Conservation (phyloP, 176 grass and related monocot species). For the Oryza officinalis region DNA sequence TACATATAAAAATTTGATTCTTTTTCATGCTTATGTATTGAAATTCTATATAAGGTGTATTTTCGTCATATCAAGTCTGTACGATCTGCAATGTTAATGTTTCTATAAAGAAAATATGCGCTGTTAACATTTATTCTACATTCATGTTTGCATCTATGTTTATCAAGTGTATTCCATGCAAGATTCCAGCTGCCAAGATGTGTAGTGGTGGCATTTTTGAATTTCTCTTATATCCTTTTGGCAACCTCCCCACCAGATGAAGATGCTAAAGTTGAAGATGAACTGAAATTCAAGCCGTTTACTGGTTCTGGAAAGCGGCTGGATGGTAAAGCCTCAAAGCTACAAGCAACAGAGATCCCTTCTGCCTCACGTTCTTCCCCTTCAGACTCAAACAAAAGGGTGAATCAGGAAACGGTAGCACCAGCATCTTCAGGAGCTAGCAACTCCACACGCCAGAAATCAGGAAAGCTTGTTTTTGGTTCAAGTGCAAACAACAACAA, state of each 20-base stretch:
- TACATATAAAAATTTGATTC: neutral
- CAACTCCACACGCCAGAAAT: constrained; percentile 42
- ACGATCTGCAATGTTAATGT: neutral
- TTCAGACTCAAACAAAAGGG: constrained; percentile 41
- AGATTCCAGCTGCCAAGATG: neutral
- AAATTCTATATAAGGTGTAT: neutral
- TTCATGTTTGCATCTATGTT: neutral
- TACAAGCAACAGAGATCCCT: constrained; percentile 19
- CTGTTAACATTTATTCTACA: constrained; percentile 8
- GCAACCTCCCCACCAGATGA: constrained; percentile 17
- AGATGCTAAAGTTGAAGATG: constrained; percentile 39
- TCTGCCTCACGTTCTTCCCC: constrained; percentile 10
- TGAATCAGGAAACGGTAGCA: constrained; percentile 44
- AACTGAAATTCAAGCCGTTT: constrained; percentile 74
- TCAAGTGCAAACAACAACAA: constrained; percentile 58
- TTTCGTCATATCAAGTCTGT: neutral
- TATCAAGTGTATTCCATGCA: neutral
- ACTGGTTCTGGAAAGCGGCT: constrained; percentile 64
- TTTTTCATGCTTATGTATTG: neutral
- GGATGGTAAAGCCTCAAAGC: constrained; percentile 65
- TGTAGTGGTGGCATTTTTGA: neutral
- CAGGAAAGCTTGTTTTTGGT: constrained; percentile 86
- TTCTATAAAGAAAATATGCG: neutral
- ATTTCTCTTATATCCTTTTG: neutral
- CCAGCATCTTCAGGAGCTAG: constrained; percentile 37